Conservation (phyloP, 1,284 basidiomycete species). For the Trametes polyzona region DNA sequence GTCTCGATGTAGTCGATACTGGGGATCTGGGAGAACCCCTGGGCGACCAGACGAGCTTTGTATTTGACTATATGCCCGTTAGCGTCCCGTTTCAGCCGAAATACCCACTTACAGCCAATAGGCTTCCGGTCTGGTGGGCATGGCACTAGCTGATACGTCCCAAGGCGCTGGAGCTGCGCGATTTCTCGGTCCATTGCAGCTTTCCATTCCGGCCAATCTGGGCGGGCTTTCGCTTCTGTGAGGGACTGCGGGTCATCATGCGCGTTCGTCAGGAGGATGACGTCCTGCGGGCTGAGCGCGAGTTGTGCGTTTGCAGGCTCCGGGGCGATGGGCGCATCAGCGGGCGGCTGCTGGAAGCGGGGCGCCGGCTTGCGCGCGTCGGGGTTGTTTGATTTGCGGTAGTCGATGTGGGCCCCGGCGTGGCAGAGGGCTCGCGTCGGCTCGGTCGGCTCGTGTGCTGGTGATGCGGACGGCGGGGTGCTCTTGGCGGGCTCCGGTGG, state of each 20-base stretch:
- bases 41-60: constrained; percentile 45
- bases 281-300: no score
- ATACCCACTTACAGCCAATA: constrained; percentile 35
- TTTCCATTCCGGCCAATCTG: constrained; percentile 22
- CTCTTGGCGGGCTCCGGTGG: no score
- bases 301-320: no score
- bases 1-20: constrained; percentile 47
- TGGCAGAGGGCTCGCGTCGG: no score
- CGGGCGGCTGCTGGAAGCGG: neutral
- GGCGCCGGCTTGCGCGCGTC: neutral
- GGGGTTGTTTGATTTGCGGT: no score
- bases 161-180: constrained; percentile 5
- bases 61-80: constrained; percentile 33
- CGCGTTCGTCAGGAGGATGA: constrained; percentile 3
- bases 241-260: constrained; percentile 7
- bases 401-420: no score
- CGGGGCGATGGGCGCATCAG: no score
- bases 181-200: constrained; percentile 19
- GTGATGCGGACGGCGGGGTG: no score
- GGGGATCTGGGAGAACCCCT: constrained; percentile 43
- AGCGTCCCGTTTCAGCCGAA: constrained; percentile 34
- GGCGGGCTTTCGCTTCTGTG: constrained; percentile 10
- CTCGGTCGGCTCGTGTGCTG: no score
- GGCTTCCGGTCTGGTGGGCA: constrained; percentile 22
- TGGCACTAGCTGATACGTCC: constrained; percentile 24